Base-by-base conservation (phyloP, 495 filamentous ascomycete species). In the Hyaloscypha finlandica region DNA sequence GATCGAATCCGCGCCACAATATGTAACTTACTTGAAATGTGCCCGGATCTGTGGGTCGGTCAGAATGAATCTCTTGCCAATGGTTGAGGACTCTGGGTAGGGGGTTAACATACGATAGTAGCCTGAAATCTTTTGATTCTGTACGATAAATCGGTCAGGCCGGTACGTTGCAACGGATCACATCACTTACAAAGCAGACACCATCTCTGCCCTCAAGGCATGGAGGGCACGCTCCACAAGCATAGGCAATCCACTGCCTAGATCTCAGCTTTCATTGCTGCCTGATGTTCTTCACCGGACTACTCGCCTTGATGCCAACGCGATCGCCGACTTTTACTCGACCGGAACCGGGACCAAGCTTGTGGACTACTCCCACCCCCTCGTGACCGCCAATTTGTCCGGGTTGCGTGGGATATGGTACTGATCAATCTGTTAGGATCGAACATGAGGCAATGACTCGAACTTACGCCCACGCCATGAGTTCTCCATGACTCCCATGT, bases 301-400 rank as follows among this genome's bases (percentile, higher is more conserved):
- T 37, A 58, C 58, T 39, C 35, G 65, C 68, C 65, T 86, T 90
- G 71, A 89, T 81, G 22, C 86, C 86, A n/a, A 88, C 86, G 14
- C 86, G 79, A 69, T 90, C 86, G 39, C 89, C 89, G 8, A 90
- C 71, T 71, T 90, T 90, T 54, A 90, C 77, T 22, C 75, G 78
- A 4, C 81, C 75, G n/a, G 77, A 76, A 6, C 81, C 81, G 0
- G 81, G 79, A 68, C 81, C 89, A 57, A 92, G 77, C 70, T 88
- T 87, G 59, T 86, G 85, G 55, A 90, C 76, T 57, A 79, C 80
- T 19, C 87, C 87, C 9, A 89, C 82, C 8, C 85, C 83, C 71
- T 90, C 87, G 64, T 89, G 86, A 22, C 86, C 86, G 48, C 88
- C 89, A 25, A 91, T 81, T 73, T 91, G 90, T 29, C 86, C 88